Base-by-base conservation (phyloP, 805 yeast genomes). In the Blastobotrys chiropterorum region DNA sequence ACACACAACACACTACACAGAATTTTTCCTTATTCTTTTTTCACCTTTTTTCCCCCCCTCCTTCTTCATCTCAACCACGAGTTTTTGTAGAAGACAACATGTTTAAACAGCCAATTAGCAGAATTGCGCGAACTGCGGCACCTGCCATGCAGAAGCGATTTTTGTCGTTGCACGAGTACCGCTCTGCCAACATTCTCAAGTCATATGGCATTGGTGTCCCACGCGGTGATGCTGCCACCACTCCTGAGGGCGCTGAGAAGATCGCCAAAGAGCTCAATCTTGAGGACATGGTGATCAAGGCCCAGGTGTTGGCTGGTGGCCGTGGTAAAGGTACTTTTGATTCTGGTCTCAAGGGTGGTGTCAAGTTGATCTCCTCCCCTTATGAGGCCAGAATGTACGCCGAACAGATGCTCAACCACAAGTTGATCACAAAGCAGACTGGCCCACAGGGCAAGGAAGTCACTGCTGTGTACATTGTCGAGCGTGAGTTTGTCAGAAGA, bases 231-330 rank as follows among this genome's bases (percentile, higher is more conserved):
- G 94, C 96, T 56, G 95, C 98, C 59, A 79, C 83, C 63, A 86
- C 96, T 48, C 83, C 96, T 47, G 85, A 86, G 65, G 95, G 85
- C 58, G 98, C 98, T 43, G 86, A 70, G 69, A 77, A 83, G 54
- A 82, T 84, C 50, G 98, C 98, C 61, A 79, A 83, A 73, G 72
- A 76, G 53, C 78, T 94, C 66, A 64, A 63, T 62, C 78, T 86
- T 59, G 82, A 83, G 65, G 95, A 86, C 64, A 76, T 94, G 72
- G 99, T 94, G 58, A 79, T 94, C 71, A 94, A 94, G 78, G 99
- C 99, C 56, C 99, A 94, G 76, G 97, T 97, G 47, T 80, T 94
- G 66, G 90, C 99, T 54, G 99, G 99, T 75, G 99, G 99, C 68
- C 85, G 99, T 75, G 99, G 99, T 74, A 94, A 94, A 73, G 99